Evolutionary conservation across 176 grass and related monocot species (phyloP).

Genomic region (Lolium multiflorum): DNA sequence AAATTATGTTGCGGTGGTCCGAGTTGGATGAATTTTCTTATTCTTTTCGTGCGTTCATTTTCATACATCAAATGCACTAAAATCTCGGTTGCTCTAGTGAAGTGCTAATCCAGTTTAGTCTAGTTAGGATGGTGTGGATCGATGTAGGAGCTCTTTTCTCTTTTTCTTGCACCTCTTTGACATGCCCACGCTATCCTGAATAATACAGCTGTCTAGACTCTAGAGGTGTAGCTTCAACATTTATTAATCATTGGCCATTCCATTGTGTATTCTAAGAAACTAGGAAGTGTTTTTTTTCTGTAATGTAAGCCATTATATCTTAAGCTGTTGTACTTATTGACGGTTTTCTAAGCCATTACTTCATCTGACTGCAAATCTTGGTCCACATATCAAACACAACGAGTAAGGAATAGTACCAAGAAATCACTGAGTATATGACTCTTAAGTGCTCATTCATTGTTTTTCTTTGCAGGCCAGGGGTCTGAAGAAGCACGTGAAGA

Average conservation of each 20-base stretch:
- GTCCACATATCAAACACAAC: not conserved
- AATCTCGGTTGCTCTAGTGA: not conserved
- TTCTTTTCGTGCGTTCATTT: not conserved
- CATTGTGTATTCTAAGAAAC: no score
- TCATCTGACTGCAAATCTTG: not conserved
- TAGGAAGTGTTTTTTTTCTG: not conserved
- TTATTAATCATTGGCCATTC: not conserved
- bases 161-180: not conserved
- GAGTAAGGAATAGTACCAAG: not conserved
- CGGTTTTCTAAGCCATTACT: not conserved
- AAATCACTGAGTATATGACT: not conserved
- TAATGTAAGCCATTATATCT: not conserved
- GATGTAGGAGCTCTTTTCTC: not conserved
- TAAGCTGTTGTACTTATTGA: not conserved
- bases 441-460: not conserved
- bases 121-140: not conserved
- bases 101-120: not conserved
- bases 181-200: not conserved
- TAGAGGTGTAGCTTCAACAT: not conserved
- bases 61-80: not conserved
- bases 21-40: not conserved
- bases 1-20: not conserved
- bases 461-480: not conserved
- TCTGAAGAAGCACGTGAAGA: constrained; percentile 12
- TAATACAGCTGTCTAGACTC: not conserved